A percentile compares a stretch with the other conserved stretches of the same genome.
These are phyloP conservation scores for Penicillium sp. DNA, from an alignment of 2,329 filamentous ascomycete genomes.

Conservation along the genomic window DNA sequence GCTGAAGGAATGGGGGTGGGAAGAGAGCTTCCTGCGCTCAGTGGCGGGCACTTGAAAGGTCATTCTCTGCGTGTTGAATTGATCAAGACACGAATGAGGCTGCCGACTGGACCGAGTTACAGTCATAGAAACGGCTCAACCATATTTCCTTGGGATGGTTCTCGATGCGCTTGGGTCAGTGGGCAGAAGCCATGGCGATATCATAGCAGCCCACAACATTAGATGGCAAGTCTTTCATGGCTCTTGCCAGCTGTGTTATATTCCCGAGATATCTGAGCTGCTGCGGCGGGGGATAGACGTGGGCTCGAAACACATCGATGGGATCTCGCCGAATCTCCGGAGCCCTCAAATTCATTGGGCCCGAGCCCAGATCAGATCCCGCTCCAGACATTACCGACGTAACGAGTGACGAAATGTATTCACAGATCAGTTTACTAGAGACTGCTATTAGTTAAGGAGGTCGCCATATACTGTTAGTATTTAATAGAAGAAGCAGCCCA, in stretches of 20 bases:
- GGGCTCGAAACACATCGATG: neutral
- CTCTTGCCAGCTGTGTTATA: neutral
- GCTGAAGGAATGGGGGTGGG: slow-evolving; percentile 49
- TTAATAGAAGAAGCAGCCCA: slow-evolving; percentile 1
- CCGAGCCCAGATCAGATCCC: neutral
- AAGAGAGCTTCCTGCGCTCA: slow-evolving; percentile 27
- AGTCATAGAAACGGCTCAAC: neutral
- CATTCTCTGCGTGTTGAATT: neutral
- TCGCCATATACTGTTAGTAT: neutral
- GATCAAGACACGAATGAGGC: neutral
- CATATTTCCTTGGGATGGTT: neutral
- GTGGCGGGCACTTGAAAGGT: slow-evolving; percentile 18
- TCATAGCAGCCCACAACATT: neutral
- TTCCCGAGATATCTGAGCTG: neutral
- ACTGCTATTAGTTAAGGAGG: neutral
- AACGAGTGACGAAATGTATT: neutral
- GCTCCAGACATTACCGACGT: too few relatives aligned
- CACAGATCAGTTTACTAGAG: neutral
- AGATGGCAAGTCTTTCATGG: neutral
- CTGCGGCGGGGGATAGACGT: neutral
- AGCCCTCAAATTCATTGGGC: neutral
- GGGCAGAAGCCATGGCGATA: neutral
- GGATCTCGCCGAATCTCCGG: neutral
- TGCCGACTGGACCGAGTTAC: neutral
- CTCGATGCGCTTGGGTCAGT: neutral